Conservation (phyloP, 495 filamentous ascomycete genomes). For the Talaromyces thailandensis region DNA sequence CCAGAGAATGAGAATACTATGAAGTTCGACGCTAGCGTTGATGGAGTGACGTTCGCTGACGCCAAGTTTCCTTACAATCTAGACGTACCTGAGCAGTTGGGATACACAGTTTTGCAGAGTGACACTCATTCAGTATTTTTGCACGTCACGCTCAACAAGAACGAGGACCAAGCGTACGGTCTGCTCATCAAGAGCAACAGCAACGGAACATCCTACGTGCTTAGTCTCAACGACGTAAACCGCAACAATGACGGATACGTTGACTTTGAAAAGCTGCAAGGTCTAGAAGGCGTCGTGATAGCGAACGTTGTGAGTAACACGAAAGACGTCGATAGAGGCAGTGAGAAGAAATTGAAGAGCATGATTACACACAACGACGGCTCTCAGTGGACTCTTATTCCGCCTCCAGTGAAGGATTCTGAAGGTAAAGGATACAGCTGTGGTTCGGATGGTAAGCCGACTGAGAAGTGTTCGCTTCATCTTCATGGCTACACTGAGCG, state of each 20-base stretch:
- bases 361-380: conserved; percentile 96
- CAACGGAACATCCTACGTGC: conserved; percentile 89
- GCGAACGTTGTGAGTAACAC: conserved; percentile 77
- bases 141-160: conserved; percentile 67
- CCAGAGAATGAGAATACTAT: conserved; percentile 56
- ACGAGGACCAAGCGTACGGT: conserved; percentile 58
- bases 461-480: conserved; percentile 72
- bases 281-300: conserved; percentile 79
- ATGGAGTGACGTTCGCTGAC: conserved; percentile 71
- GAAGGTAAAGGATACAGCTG: conserved; percentile 65
- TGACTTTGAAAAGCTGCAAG: conserved; percentile 93
- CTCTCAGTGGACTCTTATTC: conserved; percentile 66
- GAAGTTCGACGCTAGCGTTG: conserved; percentile 71
- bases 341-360: conserved; percentile 71
- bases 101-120: conserved; percentile 88
- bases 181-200: conserved; percentile 94
- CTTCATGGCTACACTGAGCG: conserved; percentile 94
- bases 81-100: conserved; percentile 61
- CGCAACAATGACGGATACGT: conserved; percentile 66
- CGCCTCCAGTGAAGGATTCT: conserved; percentile 57
- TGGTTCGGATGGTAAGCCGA: conserved; percentile 37
- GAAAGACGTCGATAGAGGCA: conserved; percentile 48
- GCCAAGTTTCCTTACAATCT: conserved; percentile 80
- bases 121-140: conserved; percentile 89
- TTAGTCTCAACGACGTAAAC: conserved; percentile 71